Conservation (phyloP, 208 protist species). For the Dictyostelium gargantuum region DNA sequence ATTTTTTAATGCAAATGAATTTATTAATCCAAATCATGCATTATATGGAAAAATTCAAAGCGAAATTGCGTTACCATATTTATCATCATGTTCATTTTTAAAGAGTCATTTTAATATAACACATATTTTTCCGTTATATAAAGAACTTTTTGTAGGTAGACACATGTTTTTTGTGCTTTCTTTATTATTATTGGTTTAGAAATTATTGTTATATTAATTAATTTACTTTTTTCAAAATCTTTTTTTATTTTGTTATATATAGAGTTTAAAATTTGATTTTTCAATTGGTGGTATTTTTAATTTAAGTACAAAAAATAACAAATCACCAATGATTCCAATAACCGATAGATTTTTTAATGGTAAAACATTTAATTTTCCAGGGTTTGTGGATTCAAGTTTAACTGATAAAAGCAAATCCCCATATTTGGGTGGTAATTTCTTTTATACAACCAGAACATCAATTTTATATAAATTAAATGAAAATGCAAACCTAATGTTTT, state of each 20-base stretch:
- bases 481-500: not conserved
- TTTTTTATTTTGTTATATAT: not conserved
- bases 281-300: not conserved
- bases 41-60: not conserved
- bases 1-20: not conserved
- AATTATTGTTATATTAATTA: too few relatives aligned
- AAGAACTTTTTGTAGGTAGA: too few relatives aligned
- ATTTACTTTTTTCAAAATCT: not conserved
- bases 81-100: not conserved
- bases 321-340: not conserved
- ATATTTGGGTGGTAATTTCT: conserved; percentile 8
- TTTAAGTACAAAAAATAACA: not conserved
- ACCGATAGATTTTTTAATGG: conserved; percentile 56
- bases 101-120: not conserved
- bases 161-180: too few relatives aligned
- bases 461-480: not conserved
- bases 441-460: not conserved
- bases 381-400: conserved; percentile 12
- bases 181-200: too few relatives aligned
- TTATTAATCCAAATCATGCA: not conserved
- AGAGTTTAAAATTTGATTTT: not conserved
- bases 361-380: conserved; percentile 4
- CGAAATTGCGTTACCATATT: not conserved
- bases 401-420: not conserved
- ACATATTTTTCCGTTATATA: not conserved